A percentile compares a stretch with the other conserved stretches of the same genome.
Evolutionary conservation across 495 filamentous ascomycete genomes (phyloP).

Genomic region (Physcia stellaris): DNA sequence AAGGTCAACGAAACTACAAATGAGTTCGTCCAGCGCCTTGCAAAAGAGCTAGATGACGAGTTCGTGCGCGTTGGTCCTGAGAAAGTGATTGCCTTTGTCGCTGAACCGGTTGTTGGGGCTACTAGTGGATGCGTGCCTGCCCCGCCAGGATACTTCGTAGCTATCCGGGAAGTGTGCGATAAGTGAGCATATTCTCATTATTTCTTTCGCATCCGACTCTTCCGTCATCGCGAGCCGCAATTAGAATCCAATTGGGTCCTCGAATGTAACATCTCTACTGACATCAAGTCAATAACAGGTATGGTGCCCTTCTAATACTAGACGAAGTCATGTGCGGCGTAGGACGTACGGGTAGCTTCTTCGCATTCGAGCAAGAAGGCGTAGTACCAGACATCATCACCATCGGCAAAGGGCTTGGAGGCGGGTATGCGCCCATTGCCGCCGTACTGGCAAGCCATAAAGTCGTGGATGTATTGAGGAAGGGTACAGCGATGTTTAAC

Average conservation of each 20-base stretch:
- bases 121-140: conserved; percentile 50
- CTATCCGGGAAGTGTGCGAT: conserved; percentile 47
- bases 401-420: conserved; percentile 57
- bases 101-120: conserved; percentile 51
- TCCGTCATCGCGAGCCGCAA: no score
- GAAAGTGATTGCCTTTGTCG: conserved; percentile 63
- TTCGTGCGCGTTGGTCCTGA: conserved; percentile 58
- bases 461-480: conserved; percentile 39
- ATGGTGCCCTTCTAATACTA: conserved; percentile 55
- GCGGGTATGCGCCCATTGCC: conserved; percentile 49
- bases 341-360: conserved; percentile 52
- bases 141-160: conserved; percentile 48
- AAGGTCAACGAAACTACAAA: conserved; percentile 28
- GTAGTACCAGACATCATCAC: conserved; percentile 53
- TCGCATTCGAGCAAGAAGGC: conserved; percentile 53
- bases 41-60: conserved; percentile 56
- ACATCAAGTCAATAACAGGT: no score
- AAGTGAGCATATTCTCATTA: no score
- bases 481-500: no score
- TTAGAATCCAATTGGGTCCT: no score
- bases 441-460: conserved; percentile 40
- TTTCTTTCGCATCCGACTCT: no score
- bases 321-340: conserved; percentile 78
- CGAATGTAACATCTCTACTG: no score
- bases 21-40: conserved; percentile 44